phyloP scores from a whole-genome alignment of 2,329 filamentous ascomycete genomes.

The Fusarium algeriense region DNA sequence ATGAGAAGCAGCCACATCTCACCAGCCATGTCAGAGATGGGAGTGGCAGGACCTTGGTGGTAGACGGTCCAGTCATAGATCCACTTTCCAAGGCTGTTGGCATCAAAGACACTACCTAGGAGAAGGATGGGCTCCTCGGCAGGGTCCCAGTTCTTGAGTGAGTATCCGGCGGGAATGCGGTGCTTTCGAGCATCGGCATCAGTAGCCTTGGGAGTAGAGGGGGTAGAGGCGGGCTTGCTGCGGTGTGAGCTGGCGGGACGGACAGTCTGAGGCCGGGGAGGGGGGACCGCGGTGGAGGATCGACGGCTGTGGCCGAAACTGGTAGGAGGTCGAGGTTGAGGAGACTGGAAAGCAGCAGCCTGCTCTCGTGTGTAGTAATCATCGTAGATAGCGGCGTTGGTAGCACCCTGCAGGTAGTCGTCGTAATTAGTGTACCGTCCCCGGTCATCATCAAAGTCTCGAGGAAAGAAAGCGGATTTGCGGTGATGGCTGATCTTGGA shows the following conservation, averaged over 20 bases:
- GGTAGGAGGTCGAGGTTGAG: constrained; percentile 56
- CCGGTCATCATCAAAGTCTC: constrained; percentile 63
- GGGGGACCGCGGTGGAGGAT: constrained; percentile 63
- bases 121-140: constrained; percentile 93
- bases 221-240: constrained; percentile 46
- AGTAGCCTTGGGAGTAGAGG: constrained; percentile 63
- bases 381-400: constrained; percentile 49
- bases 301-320: constrained; percentile 60
- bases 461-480: constrained; percentile 51
- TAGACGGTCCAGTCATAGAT: constrained; percentile 99
- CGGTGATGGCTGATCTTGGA: constrained; percentile 50
- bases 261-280: constrained; percentile 65
- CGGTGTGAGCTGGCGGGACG: constrained; percentile 55
- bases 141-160: constrained; percentile 98
- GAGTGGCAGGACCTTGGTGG: constrained; percentile 82
- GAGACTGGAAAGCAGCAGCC: constrained; percentile 55
- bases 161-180: constrained; percentile 89
- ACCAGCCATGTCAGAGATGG: constrained; percentile 90
- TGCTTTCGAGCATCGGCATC: constrained; percentile 72
- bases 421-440: constrained; percentile 70
- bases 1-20: constrained; percentile 96
- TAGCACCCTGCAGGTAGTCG: constrained; percentile 65
- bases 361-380: constrained; percentile 54
- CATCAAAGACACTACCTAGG: constrained; percentile 94
- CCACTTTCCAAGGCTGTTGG: constrained; percentile 98